Evolutionary conservation across 768 basidiomycete genomes (phyloP).

Genomic region (Boletellus emodensis): DNA sequence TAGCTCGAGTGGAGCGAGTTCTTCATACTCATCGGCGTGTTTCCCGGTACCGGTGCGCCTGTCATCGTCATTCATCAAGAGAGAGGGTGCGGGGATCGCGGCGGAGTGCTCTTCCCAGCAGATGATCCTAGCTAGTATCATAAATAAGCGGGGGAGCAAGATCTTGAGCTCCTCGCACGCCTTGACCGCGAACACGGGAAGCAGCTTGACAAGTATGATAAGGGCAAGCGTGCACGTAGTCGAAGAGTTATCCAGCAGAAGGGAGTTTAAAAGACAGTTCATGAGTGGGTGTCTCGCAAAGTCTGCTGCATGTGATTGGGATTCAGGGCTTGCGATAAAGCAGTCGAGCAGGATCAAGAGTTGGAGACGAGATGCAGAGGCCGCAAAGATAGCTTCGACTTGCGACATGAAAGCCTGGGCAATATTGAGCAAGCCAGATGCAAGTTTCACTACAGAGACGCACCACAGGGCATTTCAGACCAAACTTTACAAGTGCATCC

Average conservation of each 20-base stretch:
- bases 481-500: constrained; percentile 65
- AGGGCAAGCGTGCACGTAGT: constrained; percentile 64
- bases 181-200: constrained; percentile 71
- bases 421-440: constrained; percentile 4
- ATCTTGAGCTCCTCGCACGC: constrained; percentile 52
- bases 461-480: constrained; percentile 60
- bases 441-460: constrained; percentile 27
- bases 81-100: constrained; percentile 28
- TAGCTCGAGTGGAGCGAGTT: constrained; percentile 39
- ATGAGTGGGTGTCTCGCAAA: constrained; percentile 63
- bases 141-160: constrained; percentile 62
- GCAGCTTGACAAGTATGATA: constrained; percentile 60
- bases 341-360: constrained; percentile 62
- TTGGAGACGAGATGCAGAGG: constrained; percentile 63
- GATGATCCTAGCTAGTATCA: constrained; percentile 63
- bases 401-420: constrained; percentile 67
- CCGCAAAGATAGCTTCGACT: constrained; percentile 57
- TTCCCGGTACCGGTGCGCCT: neutral
- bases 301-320: constrained; percentile 44
- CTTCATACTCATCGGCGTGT: constrained; percentile 27
- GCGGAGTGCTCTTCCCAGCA: constrained; percentile 66
- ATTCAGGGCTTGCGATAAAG: constrained; percentile 54
- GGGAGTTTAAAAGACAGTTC: constrained; percentile 58
- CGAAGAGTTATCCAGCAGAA: constrained; percentile 72
- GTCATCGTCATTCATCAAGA: constrained; percentile 34